Evolutionary conservation across 805 yeast species (phyloP).

Genomic region (Candida incommunis): DNA sequence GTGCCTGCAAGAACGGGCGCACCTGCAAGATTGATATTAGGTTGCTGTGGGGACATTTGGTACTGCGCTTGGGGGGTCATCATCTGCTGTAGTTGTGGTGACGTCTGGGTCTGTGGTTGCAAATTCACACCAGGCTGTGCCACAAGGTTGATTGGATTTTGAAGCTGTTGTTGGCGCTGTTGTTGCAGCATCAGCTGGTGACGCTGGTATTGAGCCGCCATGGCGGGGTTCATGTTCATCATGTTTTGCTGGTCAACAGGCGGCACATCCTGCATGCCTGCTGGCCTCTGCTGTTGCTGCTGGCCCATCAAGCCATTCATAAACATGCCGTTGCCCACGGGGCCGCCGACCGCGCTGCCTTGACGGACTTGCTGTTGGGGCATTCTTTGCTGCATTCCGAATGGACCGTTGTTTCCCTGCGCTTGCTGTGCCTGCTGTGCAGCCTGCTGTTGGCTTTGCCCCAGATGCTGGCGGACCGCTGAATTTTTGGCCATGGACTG

Average conservation of each 20-base stretch:
- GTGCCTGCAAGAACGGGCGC: too few relatives aligned
- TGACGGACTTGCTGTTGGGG: neutral
- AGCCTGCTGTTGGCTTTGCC: neutral
- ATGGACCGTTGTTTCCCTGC: neutral
- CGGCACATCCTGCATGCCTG: neutral
- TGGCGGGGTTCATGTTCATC: neutral
- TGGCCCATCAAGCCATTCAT: neutral
- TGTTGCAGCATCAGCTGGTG: neutral
- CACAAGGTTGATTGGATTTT: neutral
- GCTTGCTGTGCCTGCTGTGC: neutral
- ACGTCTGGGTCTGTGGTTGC: slow-evolving; percentile 6
- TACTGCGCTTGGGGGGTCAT: slow-evolving; percentile 3
- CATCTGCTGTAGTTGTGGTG: slow-evolving; percentile 8
- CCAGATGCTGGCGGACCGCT: neutral
- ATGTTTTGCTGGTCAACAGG: slow-evolving; percentile 2
- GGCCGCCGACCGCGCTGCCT: neutral
- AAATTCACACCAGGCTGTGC: slow-evolving; percentile 1
- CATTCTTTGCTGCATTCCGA: neutral
- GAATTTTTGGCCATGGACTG: neutral
- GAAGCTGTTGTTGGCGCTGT: slow-evolving; percentile 1
- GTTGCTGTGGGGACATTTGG: slow-evolving; percentile 10
- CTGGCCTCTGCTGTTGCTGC: neutral
- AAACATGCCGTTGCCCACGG: neutral
- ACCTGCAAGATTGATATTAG: too few relatives aligned
- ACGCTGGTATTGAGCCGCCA: neutral